phyloP scores from a whole-genome alignment of 495 filamentous ascomycete genomes.

The Aspergillus ellipticus region DNA sequence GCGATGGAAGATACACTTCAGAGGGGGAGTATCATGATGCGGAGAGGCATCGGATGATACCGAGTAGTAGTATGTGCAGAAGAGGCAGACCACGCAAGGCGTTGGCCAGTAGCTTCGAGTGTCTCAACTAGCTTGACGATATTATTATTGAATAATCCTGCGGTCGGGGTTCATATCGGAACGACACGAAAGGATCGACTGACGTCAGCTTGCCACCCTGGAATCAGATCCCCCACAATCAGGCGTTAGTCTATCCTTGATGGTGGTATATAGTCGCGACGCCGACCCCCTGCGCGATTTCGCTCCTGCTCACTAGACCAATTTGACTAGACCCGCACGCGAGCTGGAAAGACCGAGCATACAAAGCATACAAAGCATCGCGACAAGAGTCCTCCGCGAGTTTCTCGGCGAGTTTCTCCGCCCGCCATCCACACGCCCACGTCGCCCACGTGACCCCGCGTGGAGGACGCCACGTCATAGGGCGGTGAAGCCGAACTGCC shows the following conservation, averaged over 20 bases:
- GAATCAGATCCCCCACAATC: slow-evolving; percentile 3
- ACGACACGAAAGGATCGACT: background rate
- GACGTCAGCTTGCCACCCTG: slow-evolving; percentile 4
- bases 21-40: background rate
- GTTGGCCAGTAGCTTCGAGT: too few relatives aligned
- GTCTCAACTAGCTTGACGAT: too few relatives aligned
- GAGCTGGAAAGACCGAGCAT: too few relatives aligned
- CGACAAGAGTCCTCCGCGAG: too few relatives aligned
- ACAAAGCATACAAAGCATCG: too few relatives aligned
- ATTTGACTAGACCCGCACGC: too few relatives aligned
- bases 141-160: too few relatives aligned
- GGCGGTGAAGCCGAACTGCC: background rate
- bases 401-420: background rate
- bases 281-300: background rate
- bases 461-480: background rate
- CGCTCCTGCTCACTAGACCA: background rate
- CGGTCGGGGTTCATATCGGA: background rate
- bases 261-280: background rate
- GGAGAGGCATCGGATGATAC: background rate
- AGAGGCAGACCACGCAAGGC: too few relatives aligned
- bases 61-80: background rate
- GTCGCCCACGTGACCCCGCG: background rate
- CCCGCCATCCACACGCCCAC: too few relatives aligned
- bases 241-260: background rate
- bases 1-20: background rate